Percentiles rank a stretch among this genome's conserved stretches.
Evolutionary conservation across 768 basidiomycete species (phyloP).

Genomic region (Amanita pseudoporphyria): DNA sequence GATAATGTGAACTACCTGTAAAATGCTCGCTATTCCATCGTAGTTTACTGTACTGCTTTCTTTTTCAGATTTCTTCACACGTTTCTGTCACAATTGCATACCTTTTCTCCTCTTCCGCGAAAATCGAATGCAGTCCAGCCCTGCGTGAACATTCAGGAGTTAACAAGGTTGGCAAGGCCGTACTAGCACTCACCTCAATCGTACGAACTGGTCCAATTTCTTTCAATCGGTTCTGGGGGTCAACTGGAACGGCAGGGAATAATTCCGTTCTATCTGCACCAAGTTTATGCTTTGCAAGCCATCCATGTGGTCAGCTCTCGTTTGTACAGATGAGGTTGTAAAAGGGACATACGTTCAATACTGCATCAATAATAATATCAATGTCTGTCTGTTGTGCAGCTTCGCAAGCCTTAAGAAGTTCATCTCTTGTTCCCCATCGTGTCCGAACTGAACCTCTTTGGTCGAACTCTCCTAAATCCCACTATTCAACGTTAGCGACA

Average conservation of each 20-base stretch:
- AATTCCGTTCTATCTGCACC: conserved; percentile 73
- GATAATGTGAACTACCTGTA: conserved; percentile 38
- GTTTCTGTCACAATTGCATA: conserved; percentile 16
- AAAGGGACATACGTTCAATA: conserved; percentile 59
- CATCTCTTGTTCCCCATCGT: conserved; percentile 82
- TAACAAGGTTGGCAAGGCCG: not conserved
- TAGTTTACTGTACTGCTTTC: conserved; percentile 54
- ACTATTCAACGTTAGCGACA: conserved; percentile 31
- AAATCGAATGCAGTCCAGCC: conserved; percentile 87
- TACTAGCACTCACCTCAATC: conserved; percentile 45
- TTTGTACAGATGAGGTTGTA: not conserved
- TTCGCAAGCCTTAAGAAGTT: conserved; percentile 61
- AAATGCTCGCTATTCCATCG: conserved; percentile 76
- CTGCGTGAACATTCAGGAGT: conserved; percentile 24
- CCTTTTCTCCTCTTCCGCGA: conserved; percentile 64
- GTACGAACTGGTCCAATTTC: conserved; percentile 47
- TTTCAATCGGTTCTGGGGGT: conserved; percentile 56
- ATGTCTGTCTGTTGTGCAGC: conserved; percentile 61
- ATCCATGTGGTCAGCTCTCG: conserved; percentile 6
- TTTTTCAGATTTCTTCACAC: not conserved
- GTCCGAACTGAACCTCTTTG: conserved; percentile 66
- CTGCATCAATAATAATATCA: conserved; percentile 76
- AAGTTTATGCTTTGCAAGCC: conserved; percentile 55
- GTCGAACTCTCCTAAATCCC: conserved; percentile 82
- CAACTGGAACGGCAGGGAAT: conserved; percentile 63